Evolutionary conservation across 2,329 filamentous ascomycete genomes (phyloP), one percentile per base, ranked within the genome.

Genomic region (Emergomyces africanus): DNA sequence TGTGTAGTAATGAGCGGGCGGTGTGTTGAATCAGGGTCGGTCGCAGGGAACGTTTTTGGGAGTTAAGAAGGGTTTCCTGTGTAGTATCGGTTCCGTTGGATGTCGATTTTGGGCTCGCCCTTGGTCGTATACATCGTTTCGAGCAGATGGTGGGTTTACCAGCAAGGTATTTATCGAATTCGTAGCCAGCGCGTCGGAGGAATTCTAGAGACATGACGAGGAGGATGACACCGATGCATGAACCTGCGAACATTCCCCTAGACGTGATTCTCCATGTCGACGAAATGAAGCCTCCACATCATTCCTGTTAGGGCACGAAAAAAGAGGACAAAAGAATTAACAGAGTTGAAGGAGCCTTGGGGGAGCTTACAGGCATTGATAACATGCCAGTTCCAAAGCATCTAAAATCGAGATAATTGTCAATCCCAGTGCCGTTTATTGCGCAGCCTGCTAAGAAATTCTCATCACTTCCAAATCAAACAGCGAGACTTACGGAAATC

Each of bases 351-450:
- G 15, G 39, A 41, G 42, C 14, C 33, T 23, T n/a, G 28, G 58
- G 25, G 20, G 18, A 39, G 53, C 63, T 46, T 66, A 70, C 77
- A 89, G 23, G 84, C 74, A 69, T 87, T 83, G 68, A 88, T 76
- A 2, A 84, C 86, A 70, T 87, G 79, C 85, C 86, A 89, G 71
- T 90, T 90, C 86, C 87, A 89, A 46, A 89, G 76, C 87, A 90
- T 90, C 85, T 88, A 37, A 12, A 46, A 33, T 8, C 8, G 15
- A 3, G n/a, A 50, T 50, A 30, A n/a, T 39, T 60, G 28, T 35
- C 15, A 46, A 35, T 10, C 48, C 58, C 48, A 62, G 53, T 46
- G n/a, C 25, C 48, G 4, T 35, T 8, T 35, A 18, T 49, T 33
- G 48, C 14, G 25, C 10, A 33, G 4, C 48, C 14, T 20, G 30